Evolutionary conservation across 176 grass and related monocot genomes (phyloP).

Genomic region (Eleusine indica): DNA sequence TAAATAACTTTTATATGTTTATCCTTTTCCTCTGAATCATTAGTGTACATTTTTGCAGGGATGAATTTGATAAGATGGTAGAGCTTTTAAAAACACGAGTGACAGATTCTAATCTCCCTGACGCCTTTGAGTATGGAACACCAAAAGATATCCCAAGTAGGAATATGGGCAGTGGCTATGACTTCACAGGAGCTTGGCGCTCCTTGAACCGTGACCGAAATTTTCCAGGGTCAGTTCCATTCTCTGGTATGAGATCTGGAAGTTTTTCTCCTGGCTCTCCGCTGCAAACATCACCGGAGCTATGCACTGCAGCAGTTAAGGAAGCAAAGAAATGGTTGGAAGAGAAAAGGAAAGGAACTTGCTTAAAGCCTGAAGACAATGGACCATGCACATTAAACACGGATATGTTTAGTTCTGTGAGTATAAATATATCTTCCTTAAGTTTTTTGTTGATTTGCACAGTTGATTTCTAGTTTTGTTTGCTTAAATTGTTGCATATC

Average conservation of each 20-base stretch:
- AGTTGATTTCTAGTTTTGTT: constrained; percentile 23
- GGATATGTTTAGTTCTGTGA: constrained; percentile 70
- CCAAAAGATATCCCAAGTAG: constrained; percentile 34
- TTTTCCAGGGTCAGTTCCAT: constrained; percentile 41
- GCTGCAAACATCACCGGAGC: constrained; percentile 58
- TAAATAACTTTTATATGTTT: not conserved
- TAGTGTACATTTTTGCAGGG: constrained; percentile 50
- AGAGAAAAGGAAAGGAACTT: constrained; percentile 70
- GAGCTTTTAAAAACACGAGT: constrained; percentile 89
- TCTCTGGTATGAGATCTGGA: constrained; percentile 37
- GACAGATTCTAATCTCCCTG: constrained; percentile 42
- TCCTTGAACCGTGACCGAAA: constrained; percentile 47
- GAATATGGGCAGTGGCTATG: constrained; percentile 21
- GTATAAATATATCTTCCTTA: constrained; percentile 43
- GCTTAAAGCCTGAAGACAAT: constrained; percentile 52
- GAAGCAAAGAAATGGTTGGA: constrained; percentile 98
- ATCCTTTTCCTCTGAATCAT: constrained; percentile 36
- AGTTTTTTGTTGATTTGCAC: constrained; percentile 19
- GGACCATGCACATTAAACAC: constrained; percentile 64
- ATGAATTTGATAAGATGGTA: constrained; percentile 80
- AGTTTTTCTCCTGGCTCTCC: constrained; percentile 58
- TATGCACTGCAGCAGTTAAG: constrained; percentile 60
- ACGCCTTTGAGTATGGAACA: constrained; percentile 31
- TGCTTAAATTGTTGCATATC: constrained; percentile 20
- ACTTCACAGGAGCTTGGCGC: constrained; percentile 55